Conservation (phyloP, 805 yeast genomes). For the Limtongia smithiae region DNA sequence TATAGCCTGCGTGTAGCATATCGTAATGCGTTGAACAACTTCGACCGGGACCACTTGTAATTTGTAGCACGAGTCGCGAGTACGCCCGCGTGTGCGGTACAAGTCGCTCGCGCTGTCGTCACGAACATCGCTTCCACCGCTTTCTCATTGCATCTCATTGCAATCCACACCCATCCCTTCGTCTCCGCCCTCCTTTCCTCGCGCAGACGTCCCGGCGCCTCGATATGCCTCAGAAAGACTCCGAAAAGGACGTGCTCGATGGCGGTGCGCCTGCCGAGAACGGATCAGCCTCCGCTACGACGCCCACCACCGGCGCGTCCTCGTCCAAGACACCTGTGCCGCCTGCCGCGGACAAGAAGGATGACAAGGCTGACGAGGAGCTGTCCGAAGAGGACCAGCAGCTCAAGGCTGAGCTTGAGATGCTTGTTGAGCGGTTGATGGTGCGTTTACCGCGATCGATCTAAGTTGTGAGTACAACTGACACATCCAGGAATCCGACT, state of each 20-base stretch:
- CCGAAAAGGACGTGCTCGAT: constrained; percentile 6
- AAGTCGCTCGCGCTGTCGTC: too few relatives aligned
- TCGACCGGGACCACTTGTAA: too few relatives aligned
- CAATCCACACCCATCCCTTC: not conserved
- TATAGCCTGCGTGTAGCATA: too few relatives aligned
- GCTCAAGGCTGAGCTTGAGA: constrained; percentile 79
- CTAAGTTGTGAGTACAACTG: not conserved
- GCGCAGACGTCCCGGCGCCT: constrained; percentile 7
- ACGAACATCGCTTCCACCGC: not conserved
- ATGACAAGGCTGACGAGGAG: constrained; percentile 27
- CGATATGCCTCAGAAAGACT: constrained; percentile 16
- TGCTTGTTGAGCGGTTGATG: constrained; percentile 73
- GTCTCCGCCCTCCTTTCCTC: not conserved
- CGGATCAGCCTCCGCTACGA: constrained; percentile 8
- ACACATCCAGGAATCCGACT: constrained; percentile 36
- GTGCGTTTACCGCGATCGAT: constrained; percentile 36
- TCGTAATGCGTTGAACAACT: too few relatives aligned
- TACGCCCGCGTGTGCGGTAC: too few relatives aligned
- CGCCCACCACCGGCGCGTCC: not conserved
- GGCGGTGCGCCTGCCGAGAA: constrained; percentile 9
- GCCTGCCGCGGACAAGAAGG: constrained; percentile 11
- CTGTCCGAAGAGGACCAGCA: constrained; percentile 89
- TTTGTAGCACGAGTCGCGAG: too few relatives aligned
- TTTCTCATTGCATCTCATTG: constrained; percentile 2
- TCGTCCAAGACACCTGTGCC: constrained; percentile 3